Evolutionary conservation across 2,329 filamentous ascomycete species (phyloP).

Genomic region (Aphanocladium album): DNA sequence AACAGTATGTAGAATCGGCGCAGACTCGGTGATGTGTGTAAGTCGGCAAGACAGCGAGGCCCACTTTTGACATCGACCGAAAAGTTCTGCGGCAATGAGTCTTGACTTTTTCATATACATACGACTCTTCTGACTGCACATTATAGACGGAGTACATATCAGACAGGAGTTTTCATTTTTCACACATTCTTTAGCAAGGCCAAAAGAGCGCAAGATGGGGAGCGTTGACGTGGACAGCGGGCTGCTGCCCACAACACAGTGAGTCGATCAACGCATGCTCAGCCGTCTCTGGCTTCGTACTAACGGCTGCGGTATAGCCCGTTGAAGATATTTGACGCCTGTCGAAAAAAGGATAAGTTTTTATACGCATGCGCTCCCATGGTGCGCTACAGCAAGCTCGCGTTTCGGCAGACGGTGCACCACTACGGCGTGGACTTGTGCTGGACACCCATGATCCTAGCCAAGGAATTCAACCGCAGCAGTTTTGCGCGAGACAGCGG

Average conservation of each 20-base stretch:
- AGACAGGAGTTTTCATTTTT: no score
- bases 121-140: background rate
- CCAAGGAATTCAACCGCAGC: conserved; percentile 64
- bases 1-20: background rate
- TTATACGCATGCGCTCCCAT: conserved; percentile 61
- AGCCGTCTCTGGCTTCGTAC: background rate
- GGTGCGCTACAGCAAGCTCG: conserved; percentile 64
- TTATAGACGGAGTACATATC: background rate
- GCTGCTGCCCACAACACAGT: conserved; percentile 11
- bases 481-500: conserved; percentile 55
- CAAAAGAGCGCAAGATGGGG: background rate
- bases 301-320: conserved; percentile 35
- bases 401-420: conserved; percentile 63
- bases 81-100: background rate
- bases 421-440: conserved; percentile 61
- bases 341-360: conserved; percentile 46
- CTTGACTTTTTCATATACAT: background rate
- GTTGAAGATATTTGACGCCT: conserved; percentile 54
- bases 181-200: background rate
- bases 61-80: conserved; percentile 2
- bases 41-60: background rate
- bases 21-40: background rate
- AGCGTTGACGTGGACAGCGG: conserved; percentile 5
- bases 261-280: background rate
- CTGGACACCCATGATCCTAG: conserved; percentile 69